Evolutionary conservation across 1,284 basidiomycete genomes (phyloP).

Genomic region (Cryptococcus floricola): DNA sequence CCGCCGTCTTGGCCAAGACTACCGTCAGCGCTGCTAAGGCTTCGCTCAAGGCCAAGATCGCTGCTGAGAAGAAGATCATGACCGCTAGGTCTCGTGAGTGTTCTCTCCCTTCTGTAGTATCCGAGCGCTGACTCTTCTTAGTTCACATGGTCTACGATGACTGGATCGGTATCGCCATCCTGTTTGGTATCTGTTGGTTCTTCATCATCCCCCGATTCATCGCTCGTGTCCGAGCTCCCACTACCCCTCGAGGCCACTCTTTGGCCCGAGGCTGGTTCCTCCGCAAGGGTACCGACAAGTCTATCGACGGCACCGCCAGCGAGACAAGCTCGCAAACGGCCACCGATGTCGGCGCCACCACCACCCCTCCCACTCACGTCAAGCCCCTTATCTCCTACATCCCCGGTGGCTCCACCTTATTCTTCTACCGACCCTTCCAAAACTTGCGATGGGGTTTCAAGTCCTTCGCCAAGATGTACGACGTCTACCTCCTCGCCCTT

Average conservation of each 20-base stretch:
- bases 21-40: not conserved
- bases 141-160: not conserved
- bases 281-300: not conserved
- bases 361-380: constrained; percentile 36
- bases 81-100: not conserved
- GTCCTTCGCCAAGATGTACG: constrained; percentile 30
- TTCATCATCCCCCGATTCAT: constrained; percentile 6
- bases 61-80: not conserved
- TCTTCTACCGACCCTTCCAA: constrained; percentile 33
- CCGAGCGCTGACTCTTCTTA: not conserved
- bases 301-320: constrained; percentile 3
- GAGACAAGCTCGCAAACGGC: constrained; percentile 2
- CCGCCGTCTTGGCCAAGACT: not conserved
- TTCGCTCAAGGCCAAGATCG: not conserved
- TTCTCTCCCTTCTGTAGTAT: no score
- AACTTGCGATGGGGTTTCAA: constrained; percentile 20
- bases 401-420: constrained; percentile 20
- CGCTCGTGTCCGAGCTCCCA: not conserved
- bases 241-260: no score
- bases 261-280: not conserved
- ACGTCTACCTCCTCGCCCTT: constrained; percentile 28
- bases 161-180: not conserved
- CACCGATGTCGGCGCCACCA: not conserved
- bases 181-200: constrained; percentile 1
- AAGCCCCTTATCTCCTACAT: constrained; percentile 25